These are phyloP conservation scores for Casuarina glauca DNA, from an alignment of 306 rosid species.

Conservation along the genomic window DNA sequence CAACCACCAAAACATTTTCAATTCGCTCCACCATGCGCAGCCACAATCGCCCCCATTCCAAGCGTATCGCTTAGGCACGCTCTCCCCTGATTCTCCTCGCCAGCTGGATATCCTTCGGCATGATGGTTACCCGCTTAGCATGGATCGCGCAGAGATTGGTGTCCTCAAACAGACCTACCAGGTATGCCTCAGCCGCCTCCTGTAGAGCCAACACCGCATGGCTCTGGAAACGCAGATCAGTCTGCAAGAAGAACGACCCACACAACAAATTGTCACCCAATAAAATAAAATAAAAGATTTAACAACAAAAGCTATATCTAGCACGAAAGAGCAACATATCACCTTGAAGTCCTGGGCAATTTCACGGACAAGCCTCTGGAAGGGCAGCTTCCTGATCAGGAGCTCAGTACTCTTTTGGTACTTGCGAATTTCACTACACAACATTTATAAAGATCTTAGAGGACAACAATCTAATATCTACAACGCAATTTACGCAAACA, in stretches of 20 bases:
- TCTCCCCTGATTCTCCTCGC: conserved; percentile 91
- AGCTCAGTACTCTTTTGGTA: conserved; percentile 96
- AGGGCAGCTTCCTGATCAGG: conserved; percentile 83
- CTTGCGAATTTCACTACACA: conserved; percentile 79
- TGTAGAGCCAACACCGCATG: conserved; percentile 89
- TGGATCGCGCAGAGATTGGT: conserved; percentile 91
- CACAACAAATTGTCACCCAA: background rate
- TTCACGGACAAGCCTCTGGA: conserved; percentile 95
- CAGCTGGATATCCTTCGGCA: conserved; percentile 95
- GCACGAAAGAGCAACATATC: background rate
- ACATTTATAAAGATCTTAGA: fast-evolving
- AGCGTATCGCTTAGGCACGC: conserved; percentile 53
- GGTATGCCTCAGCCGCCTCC: conserved; percentile 95
- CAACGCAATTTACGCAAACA: background rate
- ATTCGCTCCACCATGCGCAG: conserved; percentile 42
- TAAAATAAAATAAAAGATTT: fast-evolving
- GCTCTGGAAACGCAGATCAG: conserved; percentile 95
- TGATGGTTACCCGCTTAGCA: conserved; percentile 91
- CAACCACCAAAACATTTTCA: background rate
- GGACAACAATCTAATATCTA: background rate
- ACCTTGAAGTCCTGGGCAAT: conserved; percentile 97
- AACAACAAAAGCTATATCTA: background rate
- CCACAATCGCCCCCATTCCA: conserved; percentile 23
- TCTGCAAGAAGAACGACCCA: conserved; percentile 37
- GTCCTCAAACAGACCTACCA: conserved; percentile 86